Evolutionary conservation across 352 stramenopile species (phyloP).

Genomic region (Phytophthora rubi): DNA sequence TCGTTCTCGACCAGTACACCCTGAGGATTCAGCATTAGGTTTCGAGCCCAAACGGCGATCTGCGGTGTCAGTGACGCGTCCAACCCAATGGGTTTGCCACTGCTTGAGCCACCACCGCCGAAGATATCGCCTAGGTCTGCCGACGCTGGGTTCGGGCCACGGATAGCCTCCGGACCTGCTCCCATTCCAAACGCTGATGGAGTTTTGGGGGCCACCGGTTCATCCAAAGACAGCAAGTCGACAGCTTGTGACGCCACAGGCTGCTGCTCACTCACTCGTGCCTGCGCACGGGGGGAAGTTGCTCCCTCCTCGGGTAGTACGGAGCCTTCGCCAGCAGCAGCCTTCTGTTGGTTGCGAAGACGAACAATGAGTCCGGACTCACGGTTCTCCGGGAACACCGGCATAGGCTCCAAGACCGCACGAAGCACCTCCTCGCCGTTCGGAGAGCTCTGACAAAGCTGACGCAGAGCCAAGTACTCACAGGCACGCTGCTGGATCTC

Average conservation of each 20-base stretch:
- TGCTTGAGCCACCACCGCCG: constrained; percentile 32
- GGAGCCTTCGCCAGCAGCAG: constrained; percentile 25
- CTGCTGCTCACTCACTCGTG: constrained; percentile 18
- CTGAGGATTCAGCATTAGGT: constrained; percentile 90
- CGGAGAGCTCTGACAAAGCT: constrained; percentile 50
- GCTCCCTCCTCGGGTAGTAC: constrained; percentile 20
- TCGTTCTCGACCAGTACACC: constrained; percentile 93
- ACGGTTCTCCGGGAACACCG: constrained; percentile 94
- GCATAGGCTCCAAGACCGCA: constrained; percentile 97
- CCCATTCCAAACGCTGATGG: constrained; percentile 22
- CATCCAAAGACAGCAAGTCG: constrained; percentile 64
- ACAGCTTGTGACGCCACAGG: constrained; percentile 22
- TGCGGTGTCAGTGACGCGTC: constrained; percentile 56
- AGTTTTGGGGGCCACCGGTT: constrained; percentile 36
- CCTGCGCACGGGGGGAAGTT: constrained; percentile 19
- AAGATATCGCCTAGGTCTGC: constrained; percentile 60
- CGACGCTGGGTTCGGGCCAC: constrained; percentile 57
- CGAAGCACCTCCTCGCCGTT: constrained; percentile 85
- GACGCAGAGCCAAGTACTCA: constrained; percentile 95
- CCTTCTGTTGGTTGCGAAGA: constrained; percentile 78
- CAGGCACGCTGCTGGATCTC: constrained; percentile 98
- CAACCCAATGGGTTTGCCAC: constrained; percentile 37
- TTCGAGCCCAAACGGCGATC: constrained; percentile 77
- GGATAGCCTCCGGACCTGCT: constrained; percentile 44
- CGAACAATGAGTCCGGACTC: constrained; percentile 74